Evolutionary conservation across 2,329 filamentous ascomycete species (phyloP).

Genomic region (Aspergillus jensenii): DNA sequence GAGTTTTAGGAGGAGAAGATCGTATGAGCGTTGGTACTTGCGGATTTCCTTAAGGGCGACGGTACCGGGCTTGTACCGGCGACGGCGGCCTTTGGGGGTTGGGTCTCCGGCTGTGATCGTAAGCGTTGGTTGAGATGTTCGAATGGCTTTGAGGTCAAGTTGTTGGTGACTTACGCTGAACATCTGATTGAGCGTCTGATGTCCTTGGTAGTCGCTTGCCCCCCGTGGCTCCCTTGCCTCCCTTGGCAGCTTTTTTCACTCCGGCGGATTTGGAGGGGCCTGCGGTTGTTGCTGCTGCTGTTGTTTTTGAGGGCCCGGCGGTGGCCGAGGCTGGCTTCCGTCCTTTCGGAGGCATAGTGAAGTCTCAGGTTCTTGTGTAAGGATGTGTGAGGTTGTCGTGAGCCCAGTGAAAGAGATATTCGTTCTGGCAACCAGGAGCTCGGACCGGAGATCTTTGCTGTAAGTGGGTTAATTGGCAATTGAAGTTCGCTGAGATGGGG

Average conservation of each 20-base stretch:
- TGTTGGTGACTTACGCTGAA: conserved; percentile 32
- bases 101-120: conserved; percentile 66
- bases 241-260: conserved; percentile 19
- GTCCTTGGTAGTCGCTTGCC: conserved; percentile 23
- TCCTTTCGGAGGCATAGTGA: conserved; percentile 31
- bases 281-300: neutral
- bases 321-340: conserved; percentile 14
- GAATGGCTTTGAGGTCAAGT: neutral
- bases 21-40: conserved; percentile 83
- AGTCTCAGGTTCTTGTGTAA: neutral
- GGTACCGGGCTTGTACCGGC: conserved; percentile 75
- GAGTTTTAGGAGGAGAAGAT: conserved; percentile 71
- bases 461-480: neutral
- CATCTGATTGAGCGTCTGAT: conserved; percentile 39
- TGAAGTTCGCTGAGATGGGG: neutral
- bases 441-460: neutral
- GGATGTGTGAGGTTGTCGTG: neutral
- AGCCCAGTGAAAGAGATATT: neutral
- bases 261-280: neutral
- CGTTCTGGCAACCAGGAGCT: neutral
- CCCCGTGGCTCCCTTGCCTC: conserved; percentile 7
- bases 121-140: conserved; percentile 5
- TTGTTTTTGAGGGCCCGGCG: conserved; percentile 17
- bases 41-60: conserved; percentile 88
- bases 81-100: conserved; percentile 59